These are phyloP conservation scores for Talaromyces nanjingensis DNA, from an alignment of 495 filamentous ascomycete species.

Conservation along the genomic window DNA sequence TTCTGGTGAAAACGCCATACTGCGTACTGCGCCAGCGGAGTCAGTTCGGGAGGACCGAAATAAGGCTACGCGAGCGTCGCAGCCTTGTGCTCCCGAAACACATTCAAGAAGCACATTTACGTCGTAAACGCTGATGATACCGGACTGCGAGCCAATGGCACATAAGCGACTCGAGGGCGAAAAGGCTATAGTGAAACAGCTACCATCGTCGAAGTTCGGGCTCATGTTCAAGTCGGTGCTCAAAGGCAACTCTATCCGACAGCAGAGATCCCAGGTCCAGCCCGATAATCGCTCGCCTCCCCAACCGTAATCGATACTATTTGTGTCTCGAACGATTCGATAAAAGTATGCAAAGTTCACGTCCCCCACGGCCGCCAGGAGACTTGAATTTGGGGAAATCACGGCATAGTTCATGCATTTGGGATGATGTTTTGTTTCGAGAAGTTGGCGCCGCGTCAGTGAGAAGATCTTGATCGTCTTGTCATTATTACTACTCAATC, in stretches of 20 bases:
- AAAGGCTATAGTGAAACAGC: constrained; percentile 66
- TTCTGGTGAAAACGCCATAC: constrained; percentile 84
- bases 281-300: constrained; percentile 34
- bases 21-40: constrained; percentile 70
- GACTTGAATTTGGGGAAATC: constrained; percentile 77
- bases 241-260: constrained; percentile 31
- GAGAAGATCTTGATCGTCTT: constrained; percentile 74
- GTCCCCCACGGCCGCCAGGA: constrained; percentile 82
- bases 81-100: constrained; percentile 28
- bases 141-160: constrained; percentile 65
- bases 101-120: constrained; percentile 39
- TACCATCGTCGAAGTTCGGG: constrained; percentile 28
- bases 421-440: constrained; percentile 64
- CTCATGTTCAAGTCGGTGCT: constrained; percentile 13
- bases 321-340: constrained; percentile 35
- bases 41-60: constrained; percentile 53
- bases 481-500: constrained; percentile 65
- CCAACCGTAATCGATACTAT: constrained; percentile 32
- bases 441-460: constrained; percentile 51
- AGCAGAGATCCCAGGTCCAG: constrained; percentile 31
- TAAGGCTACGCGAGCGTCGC: constrained; percentile 31
- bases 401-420: constrained; percentile 86
- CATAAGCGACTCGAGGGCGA: constrained; percentile 60
- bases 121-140: constrained; percentile 63
- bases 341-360: constrained; percentile 79